These are phyloP conservation scores for Starmera quercuum DNA, from an alignment of 805 yeast species.

Conservation along the genomic window DNA sequence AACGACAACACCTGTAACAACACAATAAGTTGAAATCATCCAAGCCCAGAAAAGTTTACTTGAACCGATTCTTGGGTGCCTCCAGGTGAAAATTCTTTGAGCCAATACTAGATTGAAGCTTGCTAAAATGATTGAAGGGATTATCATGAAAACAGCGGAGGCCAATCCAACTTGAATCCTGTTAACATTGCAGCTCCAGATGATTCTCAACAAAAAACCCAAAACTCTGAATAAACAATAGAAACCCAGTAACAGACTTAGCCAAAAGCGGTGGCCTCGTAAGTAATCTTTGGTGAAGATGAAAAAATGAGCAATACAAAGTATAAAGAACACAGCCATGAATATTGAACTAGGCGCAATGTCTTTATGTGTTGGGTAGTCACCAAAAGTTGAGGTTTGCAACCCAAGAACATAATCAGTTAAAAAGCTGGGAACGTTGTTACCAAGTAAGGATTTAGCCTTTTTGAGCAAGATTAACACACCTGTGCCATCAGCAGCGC, in stretches of 20 bases:
- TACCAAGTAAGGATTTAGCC: conserved; percentile 29
- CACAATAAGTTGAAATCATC: conserved; percentile 42
- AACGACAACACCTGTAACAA: conserved; percentile 51
- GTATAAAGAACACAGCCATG: conserved; percentile 40
- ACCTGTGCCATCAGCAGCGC: conserved; percentile 46
- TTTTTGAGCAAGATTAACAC: conserved; percentile 25
- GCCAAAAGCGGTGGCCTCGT: conserved; percentile 55
- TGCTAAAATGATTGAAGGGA: conserved; percentile 52
- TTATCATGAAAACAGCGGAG: conserved; percentile 44
- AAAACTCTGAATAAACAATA: conserved; percentile 46
- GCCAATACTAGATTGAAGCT: conserved; percentile 58
- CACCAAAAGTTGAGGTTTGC: conserved; percentile 54
- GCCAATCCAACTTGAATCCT: conserved; percentile 44
- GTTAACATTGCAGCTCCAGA: conserved; percentile 50
- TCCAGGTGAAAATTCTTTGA: conserved; percentile 69
- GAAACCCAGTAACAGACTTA: conserved; percentile 43
- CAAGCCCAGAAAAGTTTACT: conserved; percentile 38
- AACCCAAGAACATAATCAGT: conserved; percentile 26
- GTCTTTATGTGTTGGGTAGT: conserved; percentile 48
- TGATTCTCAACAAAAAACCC: conserved; percentile 52
- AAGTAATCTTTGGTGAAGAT: conserved; percentile 40
- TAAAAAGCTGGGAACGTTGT: conserved; percentile 32
- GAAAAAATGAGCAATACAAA: conserved; percentile 37
- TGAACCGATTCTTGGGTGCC: conserved; percentile 66
- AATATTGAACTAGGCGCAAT: conserved; percentile 55